Percentiles rank a stretch among this genome's conserved stretches.
Evolutionary conservation across 2,329 filamentous ascomycete species (phyloP).

Genomic region (Calonectria pteridis): DNA sequence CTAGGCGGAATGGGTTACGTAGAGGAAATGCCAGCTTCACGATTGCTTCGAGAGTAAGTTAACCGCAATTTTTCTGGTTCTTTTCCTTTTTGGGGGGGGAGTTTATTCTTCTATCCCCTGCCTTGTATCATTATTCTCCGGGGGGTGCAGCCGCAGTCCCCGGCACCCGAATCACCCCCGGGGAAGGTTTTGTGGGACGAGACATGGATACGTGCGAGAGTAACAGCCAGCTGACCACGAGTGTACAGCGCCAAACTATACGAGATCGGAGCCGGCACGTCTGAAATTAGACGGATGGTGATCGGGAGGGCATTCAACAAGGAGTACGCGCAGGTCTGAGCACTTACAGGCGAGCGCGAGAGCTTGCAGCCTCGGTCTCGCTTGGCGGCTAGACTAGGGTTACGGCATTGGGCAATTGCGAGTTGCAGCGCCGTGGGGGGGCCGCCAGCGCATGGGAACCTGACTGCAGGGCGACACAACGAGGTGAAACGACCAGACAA

Average conservation of each 20-base stretch:
- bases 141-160: neutral
- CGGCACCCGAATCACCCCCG: neutral
- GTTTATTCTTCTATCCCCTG: neutral
- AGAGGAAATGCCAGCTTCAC: conserved; percentile 92
- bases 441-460: neutral
- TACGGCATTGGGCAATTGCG: neutral
- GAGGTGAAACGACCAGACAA: conserved; percentile 3
- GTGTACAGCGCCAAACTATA: conserved; percentile 77
- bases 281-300: conserved; percentile 93
- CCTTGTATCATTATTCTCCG: neutral
- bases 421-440: neutral
- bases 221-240: conserved; percentile 44
- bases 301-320: conserved; percentile 94
- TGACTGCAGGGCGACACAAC: neutral
- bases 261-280: conserved; percentile 97
- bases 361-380: neutral
- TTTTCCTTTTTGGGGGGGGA: neutral
- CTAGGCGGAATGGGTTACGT: conserved; percentile 96
- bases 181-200: neutral
- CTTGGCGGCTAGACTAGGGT: neutral
- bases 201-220: neutral
- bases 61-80: neutral
- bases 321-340: conserved; percentile 70
- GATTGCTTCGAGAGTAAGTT: conserved; percentile 78
- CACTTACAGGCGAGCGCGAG: neutral